Evolutionary conservation across 495 filamentous ascomycete species (phyloP), one percentile per base, ranked within the genome.

Genomic region (Tuber magnatum): DNA sequence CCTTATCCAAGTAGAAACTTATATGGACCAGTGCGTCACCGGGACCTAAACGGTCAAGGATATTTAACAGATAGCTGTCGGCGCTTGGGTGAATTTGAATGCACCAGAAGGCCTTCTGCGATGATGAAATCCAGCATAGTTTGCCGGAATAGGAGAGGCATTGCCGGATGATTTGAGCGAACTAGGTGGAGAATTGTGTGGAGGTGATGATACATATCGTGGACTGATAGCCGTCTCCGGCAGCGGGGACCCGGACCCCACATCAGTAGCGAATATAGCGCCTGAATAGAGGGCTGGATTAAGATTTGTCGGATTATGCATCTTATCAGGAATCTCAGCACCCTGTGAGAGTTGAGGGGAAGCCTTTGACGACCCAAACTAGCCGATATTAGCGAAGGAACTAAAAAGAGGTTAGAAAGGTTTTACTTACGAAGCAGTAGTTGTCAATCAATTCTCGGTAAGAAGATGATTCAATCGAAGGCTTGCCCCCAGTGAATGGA

Each of bases 391-490:
- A 80, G 77, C 32, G 72, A 41, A 12, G 44, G 18, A 42, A 74
- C 46, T 68, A 46, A 35, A n/a, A 32, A 46, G 20, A 68, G 42
- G 41, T 68, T 74, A 78, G 56, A 82, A 78, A 44, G 40, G 41
- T 68, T 41, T 83, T 86, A 96, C 94, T 89, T 92, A 97, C 94
- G 88, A 97, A 97, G 87, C 95, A 99, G 85, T 97, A 99, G 85
- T 96, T 97, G 86, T 97, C 92, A 81, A 99, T 89, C 74, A 99
- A 87, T 84, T 99, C 95, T 82, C 93, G 90, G 84, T 98, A 97
- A 72, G 92, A 92, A 56, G 91, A 88, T 39, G 94, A 96, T 39
- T 94, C 87, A 77, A 94, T 86, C 65, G 88, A 87, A 38, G 91
- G 91, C 80, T 92, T 91, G 82, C 88, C 86, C 69, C 71, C 74